Evolutionary conservation across 345 rosid species (phyloP).

Genomic region (Kandelia obovata): DNA sequence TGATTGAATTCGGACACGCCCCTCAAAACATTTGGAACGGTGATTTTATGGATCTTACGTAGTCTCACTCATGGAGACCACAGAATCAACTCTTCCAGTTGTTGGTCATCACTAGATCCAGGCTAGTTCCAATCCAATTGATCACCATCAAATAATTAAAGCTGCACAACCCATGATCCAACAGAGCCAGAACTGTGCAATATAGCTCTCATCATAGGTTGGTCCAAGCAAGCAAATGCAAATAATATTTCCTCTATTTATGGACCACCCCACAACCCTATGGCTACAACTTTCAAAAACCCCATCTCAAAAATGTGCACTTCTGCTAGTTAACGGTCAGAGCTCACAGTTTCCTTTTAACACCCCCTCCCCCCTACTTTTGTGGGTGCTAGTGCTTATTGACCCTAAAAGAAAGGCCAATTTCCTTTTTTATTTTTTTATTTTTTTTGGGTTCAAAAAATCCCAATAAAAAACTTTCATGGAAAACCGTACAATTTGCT

Average conservation of each 20-base stretch:
- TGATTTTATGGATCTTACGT: too few relatives aligned
- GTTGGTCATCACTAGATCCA: too few relatives aligned
- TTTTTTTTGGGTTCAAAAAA: too few relatives aligned
- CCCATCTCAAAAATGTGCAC: constrained; percentile 3
- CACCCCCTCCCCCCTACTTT: constrained; percentile 46
- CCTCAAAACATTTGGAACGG: too few relatives aligned
- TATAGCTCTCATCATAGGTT: neutral
- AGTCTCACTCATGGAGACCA: too few relatives aligned
- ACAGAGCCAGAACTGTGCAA: neutral
- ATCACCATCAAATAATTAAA: neutral
- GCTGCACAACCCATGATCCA: neutral
- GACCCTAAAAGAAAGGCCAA: neutral
- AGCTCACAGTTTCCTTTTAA: constrained; percentile 13
- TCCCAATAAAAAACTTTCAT: neutral
- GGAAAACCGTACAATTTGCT: neutral
- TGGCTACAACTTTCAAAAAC: constrained; percentile 22
- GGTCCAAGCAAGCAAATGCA: constrained; percentile 8
- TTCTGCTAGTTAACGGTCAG: constrained; percentile 3
- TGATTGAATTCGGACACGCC: too few relatives aligned
- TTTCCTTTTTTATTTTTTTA: neutral
- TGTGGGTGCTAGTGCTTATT: constrained; percentile 29
- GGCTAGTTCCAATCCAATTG: neutral
- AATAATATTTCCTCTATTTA: too few relatives aligned
- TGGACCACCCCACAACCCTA: constrained; percentile 16
- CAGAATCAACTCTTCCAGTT: too few relatives aligned